A percentile compares a stretch with the other conserved stretches of the same genome.
These are phyloP conservation scores for Truncatella angustata DNA, from an alignment of 2,329 filamentous ascomycete genomes.

Conservation along the genomic window DNA sequence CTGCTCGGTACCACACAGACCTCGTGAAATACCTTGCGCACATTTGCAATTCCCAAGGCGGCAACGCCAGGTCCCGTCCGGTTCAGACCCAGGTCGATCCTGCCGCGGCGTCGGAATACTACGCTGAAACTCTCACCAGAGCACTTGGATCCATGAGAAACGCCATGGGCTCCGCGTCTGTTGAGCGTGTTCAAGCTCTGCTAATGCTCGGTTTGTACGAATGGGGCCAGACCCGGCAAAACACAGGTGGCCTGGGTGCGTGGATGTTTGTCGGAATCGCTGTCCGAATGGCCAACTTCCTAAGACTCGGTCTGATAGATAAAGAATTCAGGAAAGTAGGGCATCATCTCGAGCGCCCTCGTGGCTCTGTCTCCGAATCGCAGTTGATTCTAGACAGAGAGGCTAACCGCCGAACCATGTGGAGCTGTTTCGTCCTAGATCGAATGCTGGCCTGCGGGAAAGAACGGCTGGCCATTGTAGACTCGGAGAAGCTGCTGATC, in stretches of 20 bases:
- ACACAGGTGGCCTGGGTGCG: constrained; percentile 52
- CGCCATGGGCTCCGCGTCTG: constrained; percentile 49
- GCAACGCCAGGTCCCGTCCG: constrained; percentile 32
- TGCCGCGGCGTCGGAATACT: constrained; percentile 60
- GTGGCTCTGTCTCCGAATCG: constrained; percentile 19
- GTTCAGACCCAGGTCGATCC: constrained; percentile 43
- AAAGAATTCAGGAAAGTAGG: constrained; percentile 24
- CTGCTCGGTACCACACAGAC: constrained; percentile 64
- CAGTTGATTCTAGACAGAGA: constrained; percentile 57
- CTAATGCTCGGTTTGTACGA: constrained; percentile 72
- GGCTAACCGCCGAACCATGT: constrained; percentile 67
- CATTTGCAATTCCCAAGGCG: constrained; percentile 31
- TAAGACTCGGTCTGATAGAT: constrained; percentile 60
- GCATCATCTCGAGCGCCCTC: constrained; percentile 14
- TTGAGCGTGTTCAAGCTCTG: constrained; percentile 65
- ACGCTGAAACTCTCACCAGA: constrained; percentile 56
- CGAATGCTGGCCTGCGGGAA: constrained; percentile 66
- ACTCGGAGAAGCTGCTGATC: constrained; percentile 57
- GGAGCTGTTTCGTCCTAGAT: constrained; percentile 72
- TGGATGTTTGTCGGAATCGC: constrained; percentile 67
- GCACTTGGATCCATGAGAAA: constrained; percentile 47
- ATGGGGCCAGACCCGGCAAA: constrained; percentile 60
- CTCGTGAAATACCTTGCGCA: constrained; percentile 54
- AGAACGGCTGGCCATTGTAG: constrained; percentile 58
- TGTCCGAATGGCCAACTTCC: constrained; percentile 60